Evolutionary conservation across 2,329 filamentous ascomycete species (phyloP).

Genomic region (Aspergillus sp.): DNA sequence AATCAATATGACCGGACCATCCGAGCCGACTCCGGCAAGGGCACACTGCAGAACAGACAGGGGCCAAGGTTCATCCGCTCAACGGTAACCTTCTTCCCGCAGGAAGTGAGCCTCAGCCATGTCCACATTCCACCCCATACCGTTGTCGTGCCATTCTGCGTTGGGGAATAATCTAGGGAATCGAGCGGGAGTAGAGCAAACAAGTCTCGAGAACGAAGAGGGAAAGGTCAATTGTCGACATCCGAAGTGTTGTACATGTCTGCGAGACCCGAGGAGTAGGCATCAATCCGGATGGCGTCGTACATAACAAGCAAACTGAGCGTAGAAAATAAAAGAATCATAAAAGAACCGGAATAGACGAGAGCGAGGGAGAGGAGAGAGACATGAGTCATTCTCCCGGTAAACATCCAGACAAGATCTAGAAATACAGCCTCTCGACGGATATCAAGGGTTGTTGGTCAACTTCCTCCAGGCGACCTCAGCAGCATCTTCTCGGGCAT

Average conservation of each 20-base stretch:
- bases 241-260: constrained; percentile 27
- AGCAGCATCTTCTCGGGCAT: constrained; percentile 88
- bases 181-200: neutral
- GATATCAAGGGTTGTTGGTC: constrained; percentile 16
- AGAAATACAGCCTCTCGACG: constrained; percentile 1
- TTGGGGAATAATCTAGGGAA: neutral
- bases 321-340: neutral
- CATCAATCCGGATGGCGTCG: constrained; percentile 26
- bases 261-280: constrained; percentile 22
- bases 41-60: neutral
- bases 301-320: constrained; percentile 14
- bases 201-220: too few relatives aligned
- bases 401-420: neutral
- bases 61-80: neutral
- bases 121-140: neutral
- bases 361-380: constrained; percentile 8
- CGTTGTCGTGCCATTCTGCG: neutral
- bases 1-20: neutral
- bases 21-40: neutral
- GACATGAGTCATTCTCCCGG: neutral
- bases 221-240: constrained; percentile 19
- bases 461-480: constrained; percentile 63
- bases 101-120: neutral
- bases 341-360: constrained; percentile 5
- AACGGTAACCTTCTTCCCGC: neutral